A percentile compares a stretch with the other conserved stretches of the same genome.
Evolutionary conservation across 192 early-diverging fungal genomes (phyloP).

Genomic region (Gaertneriomyces semiglobifer): DNA sequence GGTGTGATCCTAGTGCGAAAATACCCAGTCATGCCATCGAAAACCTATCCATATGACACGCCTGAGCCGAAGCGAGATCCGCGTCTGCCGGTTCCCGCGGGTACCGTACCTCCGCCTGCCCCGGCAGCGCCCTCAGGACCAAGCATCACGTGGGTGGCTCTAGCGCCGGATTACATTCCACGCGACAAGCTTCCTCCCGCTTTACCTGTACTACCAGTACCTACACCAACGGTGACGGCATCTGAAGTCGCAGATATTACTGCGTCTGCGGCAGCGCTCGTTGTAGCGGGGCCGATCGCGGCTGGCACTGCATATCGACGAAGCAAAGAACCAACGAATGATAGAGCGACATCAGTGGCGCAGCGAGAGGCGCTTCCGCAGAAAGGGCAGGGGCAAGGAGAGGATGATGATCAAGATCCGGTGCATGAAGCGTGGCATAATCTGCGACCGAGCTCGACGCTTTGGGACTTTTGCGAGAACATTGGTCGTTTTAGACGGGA

Average conservation of each 20-base stretch:
- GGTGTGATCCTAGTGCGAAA: slow-evolving; percentile 59
- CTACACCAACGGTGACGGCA: slow-evolving; percentile 27
- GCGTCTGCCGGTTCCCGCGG: slow-evolving; percentile 14
- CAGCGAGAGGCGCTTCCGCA: background rate
- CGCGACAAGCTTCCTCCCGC: slow-evolving; percentile 14
- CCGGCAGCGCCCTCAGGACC: slow-evolving; percentile 20
- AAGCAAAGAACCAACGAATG: background rate
- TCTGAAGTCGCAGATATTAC: slow-evolving; percentile 1
- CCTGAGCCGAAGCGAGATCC: slow-evolving; percentile 15
- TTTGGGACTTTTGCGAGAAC: slow-evolving; percentile 78
- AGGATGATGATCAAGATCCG: slow-evolving; percentile 42
- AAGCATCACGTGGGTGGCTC: slow-evolving; percentile 40
- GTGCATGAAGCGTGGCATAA: slow-evolving; percentile 38
- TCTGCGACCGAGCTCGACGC: slow-evolving; percentile 53
- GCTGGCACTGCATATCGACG: slow-evolving; percentile 6
- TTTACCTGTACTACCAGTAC: background rate
- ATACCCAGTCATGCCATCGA: slow-evolving; percentile 17
- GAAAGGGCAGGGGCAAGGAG: slow-evolving; percentile 39
- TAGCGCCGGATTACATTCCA: slow-evolving; percentile 33
- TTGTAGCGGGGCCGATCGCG: slow-evolving; percentile 1
- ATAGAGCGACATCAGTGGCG: background rate
- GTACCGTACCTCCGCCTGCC: slow-evolving; percentile 14
- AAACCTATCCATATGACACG: slow-evolving; percentile 6
- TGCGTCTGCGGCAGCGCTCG: background rate
- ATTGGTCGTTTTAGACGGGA: slow-evolving; percentile 77